phyloP scores from a whole-genome alignment of 352 stramenopile species.

The Thalassiosira allenii region DNA sequence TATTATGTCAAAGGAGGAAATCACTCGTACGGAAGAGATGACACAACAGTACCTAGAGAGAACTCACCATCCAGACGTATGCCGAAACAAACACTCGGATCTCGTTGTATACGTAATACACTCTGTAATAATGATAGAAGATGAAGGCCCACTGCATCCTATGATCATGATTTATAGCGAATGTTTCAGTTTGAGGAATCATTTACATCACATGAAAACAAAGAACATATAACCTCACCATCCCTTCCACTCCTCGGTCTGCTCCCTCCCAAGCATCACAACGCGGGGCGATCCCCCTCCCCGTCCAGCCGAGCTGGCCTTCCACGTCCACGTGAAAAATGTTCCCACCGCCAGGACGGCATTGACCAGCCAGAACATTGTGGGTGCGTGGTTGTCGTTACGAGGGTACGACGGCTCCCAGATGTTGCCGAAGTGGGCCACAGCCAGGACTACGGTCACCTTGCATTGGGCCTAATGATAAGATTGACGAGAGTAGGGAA shows the following conservation, averaged over 20 bases:
- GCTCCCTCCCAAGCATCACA: constrained; percentile 61
- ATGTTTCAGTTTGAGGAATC: constrained; percentile 16
- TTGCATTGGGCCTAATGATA: constrained; percentile 60
- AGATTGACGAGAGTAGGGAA: background rate
- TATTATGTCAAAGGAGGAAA: too few species aligned
- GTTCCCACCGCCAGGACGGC: constrained; percentile 48
- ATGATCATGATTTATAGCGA: constrained; percentile 22
- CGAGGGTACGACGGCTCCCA: constrained; percentile 69
- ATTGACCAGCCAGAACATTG: constrained; percentile 79
- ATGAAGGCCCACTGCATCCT: constrained; percentile 90
- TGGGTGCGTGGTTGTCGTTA: constrained; percentile 72
- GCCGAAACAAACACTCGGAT: constrained; percentile 81
- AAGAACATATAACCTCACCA: constrained; percentile 89
- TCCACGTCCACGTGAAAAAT: constrained; percentile 58
- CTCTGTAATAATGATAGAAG: constrained; percentile 85
- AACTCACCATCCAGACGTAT: constrained; percentile 78
- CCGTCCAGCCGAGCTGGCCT: constrained; percentile 44
- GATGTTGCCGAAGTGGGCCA: constrained; percentile 69
- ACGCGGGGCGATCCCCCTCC: constrained; percentile 47
- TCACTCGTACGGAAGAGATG: too few species aligned
- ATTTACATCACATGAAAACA: constrained; percentile 57
- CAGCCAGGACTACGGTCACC: constrained; percentile 55
- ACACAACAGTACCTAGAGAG: background rate
- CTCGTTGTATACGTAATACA: constrained; percentile 81
- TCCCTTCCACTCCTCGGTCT: constrained; percentile 86